These are phyloP conservation scores for Xerocomellus dryophilus DNA, from an alignment of 768 basidiomycete genomes.

Conservation along the genomic window DNA sequence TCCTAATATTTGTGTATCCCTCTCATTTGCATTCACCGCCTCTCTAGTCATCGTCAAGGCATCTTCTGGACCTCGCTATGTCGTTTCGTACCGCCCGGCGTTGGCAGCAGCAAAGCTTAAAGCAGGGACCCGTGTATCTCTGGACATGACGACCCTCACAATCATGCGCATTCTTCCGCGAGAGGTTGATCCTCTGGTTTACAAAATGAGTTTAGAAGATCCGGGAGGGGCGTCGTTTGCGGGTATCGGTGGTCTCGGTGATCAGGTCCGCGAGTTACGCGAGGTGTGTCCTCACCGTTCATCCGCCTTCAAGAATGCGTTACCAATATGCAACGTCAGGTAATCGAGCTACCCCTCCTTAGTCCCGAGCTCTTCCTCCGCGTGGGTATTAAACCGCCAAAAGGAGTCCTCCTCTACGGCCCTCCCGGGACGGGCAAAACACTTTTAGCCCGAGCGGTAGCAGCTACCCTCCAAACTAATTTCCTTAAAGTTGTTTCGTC, in stretches of 20 bases:
- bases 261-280: constrained; percentile 94
- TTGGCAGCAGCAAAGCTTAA: constrained; percentile 92
- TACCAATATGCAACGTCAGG: constrained; percentile 40
- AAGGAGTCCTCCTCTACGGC: constrained; percentile 93
- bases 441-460: constrained; percentile 89
- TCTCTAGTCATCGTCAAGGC: constrained; percentile 93
- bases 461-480: constrained; percentile 92
- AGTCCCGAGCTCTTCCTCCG: constrained; percentile 92
- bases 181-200: constrained; percentile 96
- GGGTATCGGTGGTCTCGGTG: constrained; percentile 92
- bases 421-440: constrained; percentile 98
- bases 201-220: constrained; percentile 99
- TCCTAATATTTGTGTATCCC: background rate
- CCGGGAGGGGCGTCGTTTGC: constrained; percentile 95
- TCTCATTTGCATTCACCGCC: background rate
- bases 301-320: background rate
- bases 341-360: constrained; percentile 92
- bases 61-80: constrained; percentile 96
- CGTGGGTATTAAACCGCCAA: constrained; percentile 96
- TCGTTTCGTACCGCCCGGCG: constrained; percentile 93
- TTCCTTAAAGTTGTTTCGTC: constrained; percentile 99
- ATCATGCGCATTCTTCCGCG: constrained; percentile 98
- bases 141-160: constrained; percentile 99
- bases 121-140: constrained; percentile 88
- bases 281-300: constrained; percentile 56